These are phyloP conservation scores for Biancaea sappan DNA, from an alignment of 306 rosid species.

Conservation along the genomic window DNA sequence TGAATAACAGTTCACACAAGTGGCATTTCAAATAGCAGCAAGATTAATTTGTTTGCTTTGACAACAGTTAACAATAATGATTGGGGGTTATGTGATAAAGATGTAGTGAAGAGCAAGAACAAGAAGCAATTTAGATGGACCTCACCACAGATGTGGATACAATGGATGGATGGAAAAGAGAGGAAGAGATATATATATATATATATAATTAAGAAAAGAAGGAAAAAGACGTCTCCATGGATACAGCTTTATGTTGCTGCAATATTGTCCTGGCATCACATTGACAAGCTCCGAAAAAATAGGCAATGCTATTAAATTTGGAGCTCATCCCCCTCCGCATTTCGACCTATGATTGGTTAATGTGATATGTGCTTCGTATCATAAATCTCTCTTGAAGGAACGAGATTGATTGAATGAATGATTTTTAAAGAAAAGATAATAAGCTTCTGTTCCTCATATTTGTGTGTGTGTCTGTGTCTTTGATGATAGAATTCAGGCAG, in stretches of 20 bases:
- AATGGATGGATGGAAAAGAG: slow-evolving; percentile 23
- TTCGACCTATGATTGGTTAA: background rate
- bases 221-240: slow-evolving; percentile 53
- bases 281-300: slow-evolving; percentile 31
- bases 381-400: background rate
- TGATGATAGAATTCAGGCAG: too few species aligned
- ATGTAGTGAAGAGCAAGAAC: slow-evolving; percentile 43
- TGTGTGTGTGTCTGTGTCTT: too few species aligned
- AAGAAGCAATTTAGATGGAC: slow-evolving; percentile 41
- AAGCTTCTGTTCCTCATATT: too few species aligned
- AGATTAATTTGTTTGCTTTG: slow-evolving; percentile 25
- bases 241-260: slow-evolving; percentile 48
- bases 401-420: background rate
- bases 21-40: slow-evolving; percentile 8
- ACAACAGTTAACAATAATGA: slow-evolving; percentile 36
- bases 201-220: slow-evolving; percentile 21
- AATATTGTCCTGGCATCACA: slow-evolving; percentile 39
- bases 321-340: background rate
- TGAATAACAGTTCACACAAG: slow-evolving; percentile 22
- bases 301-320: slow-evolving; percentile 17
- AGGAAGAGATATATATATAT: background rate
- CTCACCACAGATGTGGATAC: slow-evolving; percentile 40
- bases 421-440: background rate
- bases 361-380: background rate
- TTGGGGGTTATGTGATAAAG: slow-evolving; percentile 44